These are phyloP conservation scores for Yarrowia hollandica DNA, from an alignment of 805 yeast species.

Conservation along the genomic window DNA sequence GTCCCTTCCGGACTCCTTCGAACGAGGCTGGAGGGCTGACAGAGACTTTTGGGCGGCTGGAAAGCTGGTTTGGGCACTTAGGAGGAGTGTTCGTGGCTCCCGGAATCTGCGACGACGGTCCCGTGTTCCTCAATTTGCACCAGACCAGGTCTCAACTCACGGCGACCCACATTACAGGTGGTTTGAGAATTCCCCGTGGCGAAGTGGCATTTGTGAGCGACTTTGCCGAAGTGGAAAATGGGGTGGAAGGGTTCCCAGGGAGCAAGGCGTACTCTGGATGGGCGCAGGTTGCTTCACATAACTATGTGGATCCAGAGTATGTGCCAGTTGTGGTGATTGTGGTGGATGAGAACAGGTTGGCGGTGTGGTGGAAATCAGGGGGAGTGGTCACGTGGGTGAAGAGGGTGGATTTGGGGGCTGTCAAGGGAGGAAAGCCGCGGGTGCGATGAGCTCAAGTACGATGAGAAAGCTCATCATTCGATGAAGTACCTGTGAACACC, in stretches of 20 bases:
- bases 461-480: no score
- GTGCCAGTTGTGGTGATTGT: background rate
- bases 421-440: background rate
- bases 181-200: background rate
- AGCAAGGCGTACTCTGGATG: background rate
- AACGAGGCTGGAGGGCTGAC: background rate
- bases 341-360: constrained; percentile 17
- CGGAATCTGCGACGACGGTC: constrained; percentile 7
- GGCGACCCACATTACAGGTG: constrained; percentile 13
- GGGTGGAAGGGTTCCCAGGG: background rate
- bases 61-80: constrained; percentile 1
- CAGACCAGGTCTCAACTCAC: background rate
- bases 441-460: no score
- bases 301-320: constrained; percentile 2
- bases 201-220: constrained; percentile 12
- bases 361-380: background rate
- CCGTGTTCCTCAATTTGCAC: constrained; percentile 1
- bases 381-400: constrained; percentile 10
- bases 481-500: no score
- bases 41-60: constrained; percentile 11
- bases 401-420: background rate
- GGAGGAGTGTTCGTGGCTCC: constrained; percentile 10
- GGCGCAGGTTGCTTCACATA: constrained; percentile 16
- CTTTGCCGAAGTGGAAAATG: background rate
- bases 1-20: constrained; percentile 7